A percentile compares a stretch with the other conserved stretches of the same genome.
Conservation (phyloP, 495 filamentous ascomycete genomes). For the Trichoderma gamsii region DNA sequence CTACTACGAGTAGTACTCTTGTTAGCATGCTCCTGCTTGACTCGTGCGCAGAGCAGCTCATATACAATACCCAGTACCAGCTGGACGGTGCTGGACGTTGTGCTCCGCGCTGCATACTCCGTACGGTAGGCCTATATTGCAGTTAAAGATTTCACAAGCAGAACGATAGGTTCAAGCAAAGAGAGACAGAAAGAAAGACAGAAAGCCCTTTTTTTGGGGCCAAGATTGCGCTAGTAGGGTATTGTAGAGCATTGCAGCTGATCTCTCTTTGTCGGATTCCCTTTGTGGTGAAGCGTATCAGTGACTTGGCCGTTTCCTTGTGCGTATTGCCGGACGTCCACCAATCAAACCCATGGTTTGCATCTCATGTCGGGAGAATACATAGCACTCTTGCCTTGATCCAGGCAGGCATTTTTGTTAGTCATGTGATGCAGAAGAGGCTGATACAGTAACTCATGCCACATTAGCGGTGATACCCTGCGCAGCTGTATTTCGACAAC, state of each 20-base stretch:
- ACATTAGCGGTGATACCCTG: slow-evolving; percentile 14
- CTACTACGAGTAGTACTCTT: neutral
- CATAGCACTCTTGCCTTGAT: neutral
- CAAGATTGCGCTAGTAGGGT: neutral
- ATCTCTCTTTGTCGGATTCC: neutral
- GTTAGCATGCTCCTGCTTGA: slow-evolving; percentile 8
- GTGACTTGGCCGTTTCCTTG: neutral
- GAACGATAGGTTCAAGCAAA: neutral
- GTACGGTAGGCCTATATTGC: neutral
- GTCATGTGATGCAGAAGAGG: slow-evolving; percentile 13
- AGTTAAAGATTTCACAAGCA: neutral
- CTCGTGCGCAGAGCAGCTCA: slow-evolving; percentile 2
- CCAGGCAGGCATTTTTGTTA: neutral
- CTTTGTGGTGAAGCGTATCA: neutral
- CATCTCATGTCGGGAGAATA: slow-evolving; percentile 3
- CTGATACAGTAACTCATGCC: neutral
- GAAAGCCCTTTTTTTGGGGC: neutral
- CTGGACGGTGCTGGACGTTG: neutral
- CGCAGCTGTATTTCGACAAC: slow-evolving; percentile 8
- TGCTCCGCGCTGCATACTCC: neutral
- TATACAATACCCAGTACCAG: neutral
- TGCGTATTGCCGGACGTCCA: neutral
- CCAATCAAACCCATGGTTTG: slow-evolving; percentile 8
- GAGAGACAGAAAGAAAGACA: neutral
- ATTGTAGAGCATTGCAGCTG: neutral